These are phyloP conservation scores for Torulaspora globosa DNA, from an alignment of 1,139 yeast genomes.

Conservation along the genomic window DNA sequence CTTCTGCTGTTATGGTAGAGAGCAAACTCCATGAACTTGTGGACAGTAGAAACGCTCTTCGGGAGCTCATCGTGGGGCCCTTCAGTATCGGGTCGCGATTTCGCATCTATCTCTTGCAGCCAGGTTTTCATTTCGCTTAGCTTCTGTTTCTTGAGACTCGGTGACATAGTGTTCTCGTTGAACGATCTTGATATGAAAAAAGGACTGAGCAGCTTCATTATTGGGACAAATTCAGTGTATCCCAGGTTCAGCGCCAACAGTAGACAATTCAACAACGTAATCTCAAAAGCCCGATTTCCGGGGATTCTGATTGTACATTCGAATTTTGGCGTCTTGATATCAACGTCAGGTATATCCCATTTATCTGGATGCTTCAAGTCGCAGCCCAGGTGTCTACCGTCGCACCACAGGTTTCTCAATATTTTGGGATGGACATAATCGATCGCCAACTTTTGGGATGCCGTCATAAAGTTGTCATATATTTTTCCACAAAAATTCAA, in stretches of 20 bases:
- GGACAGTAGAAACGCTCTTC: slow-evolving; percentile 20
- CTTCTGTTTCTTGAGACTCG: slow-evolving; percentile 30
- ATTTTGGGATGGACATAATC: slow-evolving; percentile 36
- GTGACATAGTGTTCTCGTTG: slow-evolving; percentile 33
- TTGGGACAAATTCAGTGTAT: slow-evolving; percentile 28
- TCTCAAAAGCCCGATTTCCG: slow-evolving; percentile 30
- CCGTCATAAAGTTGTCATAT: slow-evolving; percentile 36
- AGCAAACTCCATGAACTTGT: slow-evolving; percentile 27
- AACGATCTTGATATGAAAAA: slow-evolving; percentile 37
- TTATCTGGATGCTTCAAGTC: slow-evolving; percentile 25
- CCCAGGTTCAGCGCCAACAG: slow-evolving; percentile 33
- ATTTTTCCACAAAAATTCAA: slow-evolving; percentile 32
- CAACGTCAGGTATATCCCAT: slow-evolving; percentile 22
- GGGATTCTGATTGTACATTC: slow-evolving; percentile 27
- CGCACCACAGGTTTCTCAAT: slow-evolving; percentile 35
- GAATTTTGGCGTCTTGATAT: slow-evolving; percentile 25
- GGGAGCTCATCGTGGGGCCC: slow-evolving; percentile 18
- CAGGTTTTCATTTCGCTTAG: slow-evolving; percentile 28
- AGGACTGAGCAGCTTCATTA: slow-evolving; percentile 32
- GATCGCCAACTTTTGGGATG: slow-evolving; percentile 34
- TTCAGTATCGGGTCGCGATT: slow-evolving; percentile 23
- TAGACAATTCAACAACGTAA: slow-evolving; percentile 27
- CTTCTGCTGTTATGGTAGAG: slow-evolving; percentile 23
- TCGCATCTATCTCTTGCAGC: slow-evolving; percentile 33
- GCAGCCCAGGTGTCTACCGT: slow-evolving; percentile 29